These are phyloP conservation scores for Clitocybe nebularis DNA, from an alignment of 1,284 basidiomycete genomes.

Conservation along the genomic window DNA sequence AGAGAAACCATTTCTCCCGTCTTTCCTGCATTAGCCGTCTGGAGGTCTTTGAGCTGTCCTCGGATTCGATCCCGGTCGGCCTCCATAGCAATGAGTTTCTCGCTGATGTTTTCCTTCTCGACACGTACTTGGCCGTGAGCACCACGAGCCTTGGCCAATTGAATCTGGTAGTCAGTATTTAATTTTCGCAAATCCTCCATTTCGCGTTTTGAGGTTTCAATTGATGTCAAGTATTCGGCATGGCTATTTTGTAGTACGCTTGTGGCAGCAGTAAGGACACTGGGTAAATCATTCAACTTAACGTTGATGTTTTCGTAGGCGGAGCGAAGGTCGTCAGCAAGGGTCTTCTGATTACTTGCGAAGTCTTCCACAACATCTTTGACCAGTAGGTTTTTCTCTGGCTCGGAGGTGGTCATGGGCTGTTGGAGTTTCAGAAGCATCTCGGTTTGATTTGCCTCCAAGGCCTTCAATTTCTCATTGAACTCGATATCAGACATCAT, in stretches of 20 bases:
- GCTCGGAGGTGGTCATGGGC: constrained; percentile 13
- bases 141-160: constrained; percentile 69
- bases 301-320: constrained; percentile 50
- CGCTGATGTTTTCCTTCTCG: constrained; percentile 68
- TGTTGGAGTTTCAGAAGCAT: constrained; percentile 25
- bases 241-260: constrained; percentile 56
- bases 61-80: constrained; percentile 59
- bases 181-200: constrained; percentile 63
- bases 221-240: constrained; percentile 54
- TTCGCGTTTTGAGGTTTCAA: constrained; percentile 54
- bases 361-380: constrained; percentile 43
- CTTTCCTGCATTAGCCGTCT: constrained; percentile 40
- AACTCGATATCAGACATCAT: constrained; percentile 42
- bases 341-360: constrained; percentile 36
- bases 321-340: constrained; percentile 44
- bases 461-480: constrained; percentile 33
- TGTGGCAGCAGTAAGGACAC: constrained; percentile 50
- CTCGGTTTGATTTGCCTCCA: constrained; percentile 34
- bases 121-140: constrained; percentile 75
- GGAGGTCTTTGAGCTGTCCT: constrained; percentile 49
- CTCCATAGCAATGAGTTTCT: constrained; percentile 58
- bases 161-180: constrained; percentile 65
- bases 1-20: constrained; percentile 43
- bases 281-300: constrained; percentile 55
- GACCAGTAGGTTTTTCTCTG: constrained; percentile 30